Percentiles rank a stretch among this genome's conserved stretches.
These are phyloP conservation scores for Thermomucor indicae-seudaticae DNA, from an alignment of 371 early-diverging fungal genomes.

Conservation along the genomic window DNA sequence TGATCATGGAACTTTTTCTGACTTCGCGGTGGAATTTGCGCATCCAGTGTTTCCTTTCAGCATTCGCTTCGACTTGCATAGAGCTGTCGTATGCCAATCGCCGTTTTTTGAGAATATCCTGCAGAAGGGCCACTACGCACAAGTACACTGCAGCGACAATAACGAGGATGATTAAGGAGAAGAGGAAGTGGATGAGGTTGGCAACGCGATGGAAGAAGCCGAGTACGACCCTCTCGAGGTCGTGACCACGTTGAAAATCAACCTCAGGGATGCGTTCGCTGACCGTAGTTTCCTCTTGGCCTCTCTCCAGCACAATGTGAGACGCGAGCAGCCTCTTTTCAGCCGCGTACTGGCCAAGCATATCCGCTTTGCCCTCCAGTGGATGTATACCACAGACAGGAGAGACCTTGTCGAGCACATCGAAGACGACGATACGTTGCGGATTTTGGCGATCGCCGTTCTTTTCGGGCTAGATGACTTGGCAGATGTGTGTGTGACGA, in stretches of 20 bases:
- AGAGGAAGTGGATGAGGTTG: background rate
- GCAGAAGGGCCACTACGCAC: conserved; percentile 6
- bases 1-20: conserved; percentile 33
- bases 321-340: conserved; percentile 20
- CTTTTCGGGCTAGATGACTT: conserved; percentile 34
- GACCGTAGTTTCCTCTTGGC: conserved; percentile 32
- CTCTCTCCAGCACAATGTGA: conserved; percentile 39
- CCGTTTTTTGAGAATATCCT: conserved; percentile 28
- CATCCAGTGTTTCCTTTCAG: conserved; percentile 40
- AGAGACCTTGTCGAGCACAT: conserved; percentile 10
- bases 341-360: conserved; percentile 28
- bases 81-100: conserved; percentile 35
- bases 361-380: conserved; percentile 33
- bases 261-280: conserved; percentile 23
- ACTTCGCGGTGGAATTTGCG: conserved; percentile 28
- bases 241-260: conserved; percentile 20
- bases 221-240: no score
- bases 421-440: conserved; percentile 29
- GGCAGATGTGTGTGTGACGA: conserved; percentile 25
- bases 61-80: conserved; percentile 41
- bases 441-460: conserved; percentile 30
- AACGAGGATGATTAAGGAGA: background rate
- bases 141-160: background rate
- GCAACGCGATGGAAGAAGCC: no score
- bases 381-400: conserved; percentile 32